Base-by-base conservation (phyloP, 1,284 basidiomycete species). In the Phlebopus sp. region DNA sequence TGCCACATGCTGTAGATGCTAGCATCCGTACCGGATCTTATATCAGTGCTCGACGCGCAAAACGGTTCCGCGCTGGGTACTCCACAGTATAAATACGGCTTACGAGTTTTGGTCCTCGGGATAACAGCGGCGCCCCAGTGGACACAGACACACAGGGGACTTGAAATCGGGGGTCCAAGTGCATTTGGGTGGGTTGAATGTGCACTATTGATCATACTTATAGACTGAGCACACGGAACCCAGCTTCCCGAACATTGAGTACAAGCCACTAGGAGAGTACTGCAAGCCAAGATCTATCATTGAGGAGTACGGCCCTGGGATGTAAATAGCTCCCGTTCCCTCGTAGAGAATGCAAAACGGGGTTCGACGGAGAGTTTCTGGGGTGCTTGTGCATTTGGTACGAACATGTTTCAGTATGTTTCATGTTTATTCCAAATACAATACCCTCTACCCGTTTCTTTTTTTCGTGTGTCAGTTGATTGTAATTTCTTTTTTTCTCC, bases 51-150 rank as follows among this genome's bases (percentile, higher is more conserved):
- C 14, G 80, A 84, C 52, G 73, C 77, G 11, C 74, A 76, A 50
- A 78, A 67, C 34, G 81, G 81, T 7, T 63, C 72, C 9, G 76
- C 78, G 2, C 68, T 84, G 15, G 81, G 81, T 11, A 72, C 69
- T 11, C 70, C 69, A 25, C 60, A 73, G 43, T 74, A 73, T 57
- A 74, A 72, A 50, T 81, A 81, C 54, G 80, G 81, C 9, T 61
- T 81, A 35, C 72, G 77, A 27, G 81, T 81, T 8, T 66, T 77
- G 10, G 78, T 83, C 40, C 64, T 83, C 37, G 81, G 76, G 10
- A 69, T 82, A 29, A 76, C 77, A 17, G 78, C 74, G 7, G 73
- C 77, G 13, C 78, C 80, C 14, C 75, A 76, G 44, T 83, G 81
- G 81, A 81, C 79, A 9, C 55, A 58, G 14, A 70, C 77, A 0